Evolutionary conservation across 2,329 filamentous ascomycete species (phyloP).

Genomic region (Xylariomycetidae sp.): DNA sequence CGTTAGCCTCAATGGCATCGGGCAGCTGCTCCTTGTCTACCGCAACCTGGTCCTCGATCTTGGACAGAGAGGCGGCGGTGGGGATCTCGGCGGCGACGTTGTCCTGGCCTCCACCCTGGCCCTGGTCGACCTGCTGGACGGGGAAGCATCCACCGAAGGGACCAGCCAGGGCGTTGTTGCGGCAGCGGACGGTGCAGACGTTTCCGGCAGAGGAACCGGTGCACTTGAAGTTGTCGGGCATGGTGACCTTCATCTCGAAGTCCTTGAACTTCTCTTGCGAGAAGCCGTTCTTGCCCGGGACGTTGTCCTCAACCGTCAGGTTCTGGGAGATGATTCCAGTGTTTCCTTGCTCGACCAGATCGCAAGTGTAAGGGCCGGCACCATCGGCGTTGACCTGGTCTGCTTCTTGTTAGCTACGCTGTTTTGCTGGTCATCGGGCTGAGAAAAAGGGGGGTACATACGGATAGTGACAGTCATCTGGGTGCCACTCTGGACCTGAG

Average conservation of each 20-base stretch:
- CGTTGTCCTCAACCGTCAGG: conserved; percentile 51
- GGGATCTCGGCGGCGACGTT: conserved; percentile 40
- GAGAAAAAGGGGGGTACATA: conserved; percentile 1
- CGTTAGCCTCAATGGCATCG: conserved; percentile 38
- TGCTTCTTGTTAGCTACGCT: conserved; percentile 2
- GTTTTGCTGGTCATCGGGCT: neutral
- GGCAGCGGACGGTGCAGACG: conserved; percentile 53
- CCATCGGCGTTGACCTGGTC: conserved; percentile 50
- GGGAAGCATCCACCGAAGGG: conserved; percentile 55
- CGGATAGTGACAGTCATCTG: conserved; percentile 40
- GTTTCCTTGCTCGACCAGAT: conserved; percentile 31
- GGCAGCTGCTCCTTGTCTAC: conserved; percentile 46
- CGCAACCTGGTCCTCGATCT: conserved; percentile 41
- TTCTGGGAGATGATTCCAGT: conserved; percentile 39
- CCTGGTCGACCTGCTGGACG: conserved; percentile 46
- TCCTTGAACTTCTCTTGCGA: conserved; percentile 48
- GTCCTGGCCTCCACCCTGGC: conserved; percentile 21
- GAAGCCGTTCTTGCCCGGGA: conserved; percentile 52
- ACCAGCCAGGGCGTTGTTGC: conserved; percentile 50
- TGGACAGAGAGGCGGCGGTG: conserved; percentile 39
- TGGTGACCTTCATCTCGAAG: conserved; percentile 50
- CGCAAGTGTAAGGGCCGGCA: conserved; percentile 49
- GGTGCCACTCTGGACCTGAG: conserved; percentile 41
- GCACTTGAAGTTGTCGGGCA: conserved; percentile 45
- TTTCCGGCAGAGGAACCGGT: conserved; percentile 51